Evolutionary conservation across 1,284 basidiomycete species (phyloP).

Genomic region (Microstroma glucosiphilum): DNA sequence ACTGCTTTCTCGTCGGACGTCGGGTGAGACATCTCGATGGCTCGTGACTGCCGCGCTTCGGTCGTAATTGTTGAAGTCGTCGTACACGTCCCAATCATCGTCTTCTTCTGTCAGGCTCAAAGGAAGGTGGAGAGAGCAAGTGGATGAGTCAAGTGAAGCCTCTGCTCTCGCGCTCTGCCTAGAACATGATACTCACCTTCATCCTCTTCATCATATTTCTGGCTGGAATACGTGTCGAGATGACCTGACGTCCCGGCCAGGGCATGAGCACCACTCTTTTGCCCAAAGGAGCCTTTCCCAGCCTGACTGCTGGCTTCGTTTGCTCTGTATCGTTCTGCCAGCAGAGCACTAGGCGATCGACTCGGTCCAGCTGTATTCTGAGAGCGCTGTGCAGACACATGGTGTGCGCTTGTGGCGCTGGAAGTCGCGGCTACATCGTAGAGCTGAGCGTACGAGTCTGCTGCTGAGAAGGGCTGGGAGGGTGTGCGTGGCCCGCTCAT

Average conservation of each 20-base stretch:
- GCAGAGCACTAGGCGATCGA: no score
- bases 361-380: not conserved
- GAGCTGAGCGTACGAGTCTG: constrained; percentile 4
- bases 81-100: constrained; percentile 44
- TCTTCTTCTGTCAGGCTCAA: not conserved
- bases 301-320: not conserved
- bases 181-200: no score
- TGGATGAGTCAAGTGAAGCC: no score
- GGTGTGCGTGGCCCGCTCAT: not conserved
- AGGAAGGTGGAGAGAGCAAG: no score
- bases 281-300: not conserved
- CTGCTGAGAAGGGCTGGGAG: constrained; percentile 3
- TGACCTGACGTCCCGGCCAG: no score
- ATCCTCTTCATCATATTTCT: not conserved
- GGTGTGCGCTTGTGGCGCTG: not conserved
- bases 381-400: not conserved
- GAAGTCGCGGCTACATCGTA: not conserved
- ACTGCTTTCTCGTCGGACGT: constrained; percentile 16
- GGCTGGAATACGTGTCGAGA: not conserved
- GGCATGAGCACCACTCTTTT: no score
- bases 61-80: constrained; percentile 40
- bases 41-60: no score
- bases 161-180: no score
- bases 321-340: no score
- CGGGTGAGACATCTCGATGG: no score